Evolutionary conservation across 257 asterid genomes (phyloP), one percentile per base, ranked within the genome.

Genomic region (Petunia secreta): DNA sequence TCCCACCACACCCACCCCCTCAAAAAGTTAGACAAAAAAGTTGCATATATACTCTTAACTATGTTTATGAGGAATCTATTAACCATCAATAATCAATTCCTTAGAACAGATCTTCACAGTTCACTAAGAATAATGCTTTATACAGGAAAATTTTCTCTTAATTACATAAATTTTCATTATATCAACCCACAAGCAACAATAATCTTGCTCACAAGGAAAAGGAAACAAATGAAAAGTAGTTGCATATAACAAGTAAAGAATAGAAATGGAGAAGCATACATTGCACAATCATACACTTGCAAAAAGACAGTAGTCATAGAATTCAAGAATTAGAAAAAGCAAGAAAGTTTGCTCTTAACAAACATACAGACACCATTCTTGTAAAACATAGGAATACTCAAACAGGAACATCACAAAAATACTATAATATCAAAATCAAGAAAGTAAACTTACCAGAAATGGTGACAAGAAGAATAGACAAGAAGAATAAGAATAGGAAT

Each of bases 361-460:
- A 75, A 7, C 79, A 75, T 75, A 8, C 37, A 75, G 43, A 58
- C 48, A 11, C 54, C 63, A 58, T 58, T 39, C 52, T 13, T 13
- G 80, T 57, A 77, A 62, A 44, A 41, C 16, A 25, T n/a, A 77
- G 73, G 50, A 78, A 63, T 13, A 48, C 8, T 62, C n/a, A 36
- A 77, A 77, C 1, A 57, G 4, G 8, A 77, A 0, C 53, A 55
- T 44, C 6, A 37, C 2, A 37, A 16, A 38, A 74, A 25, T 74
- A 13, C 16, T 38, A 78, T 9, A 34, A 25, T 25, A 6, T 60
- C 40, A 48, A 53, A 78, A 55, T 48, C 79, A 65, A 14, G 50
- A 15, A 2, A 55, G 52, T 64, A 8, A 41, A 57, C 90, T 84
- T 79, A 93, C 97, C 94, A 58, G 88, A 79, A 76, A 88, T 86